phyloP scores from a whole-genome alignment of 805 yeast genomes.

The Lachancea sp. region DNA sequence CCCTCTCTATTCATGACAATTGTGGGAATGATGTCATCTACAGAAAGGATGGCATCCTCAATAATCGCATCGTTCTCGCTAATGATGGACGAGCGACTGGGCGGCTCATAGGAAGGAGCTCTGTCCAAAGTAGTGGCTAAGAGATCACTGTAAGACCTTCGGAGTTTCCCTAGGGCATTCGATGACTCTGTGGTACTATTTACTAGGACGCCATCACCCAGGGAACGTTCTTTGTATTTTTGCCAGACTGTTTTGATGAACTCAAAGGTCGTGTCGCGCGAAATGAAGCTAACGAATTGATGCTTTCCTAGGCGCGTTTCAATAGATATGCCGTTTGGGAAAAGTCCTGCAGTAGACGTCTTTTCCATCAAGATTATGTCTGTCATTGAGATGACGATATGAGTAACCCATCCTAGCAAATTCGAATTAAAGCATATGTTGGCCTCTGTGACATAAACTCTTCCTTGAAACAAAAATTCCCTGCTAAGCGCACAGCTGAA shows the following conservation, averaged over 20 bases:
- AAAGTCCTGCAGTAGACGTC: conserved; percentile 77
- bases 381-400: conserved; percentile 59
- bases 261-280: conserved; percentile 71
- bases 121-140: neutral
- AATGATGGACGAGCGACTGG: conserved; percentile 25
- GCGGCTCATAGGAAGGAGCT: conserved; percentile 9
- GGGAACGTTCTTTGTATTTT: conserved; percentile 10
- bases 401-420: conserved; percentile 86
- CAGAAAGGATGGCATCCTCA: conserved; percentile 38
- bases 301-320: conserved; percentile 61
- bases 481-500: conserved; percentile 84
- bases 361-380: conserved; percentile 65
- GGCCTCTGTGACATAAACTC: conserved; percentile 71
- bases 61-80: conserved; percentile 21
- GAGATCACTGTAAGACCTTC: neutral
- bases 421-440: conserved; percentile 76
- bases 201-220: neutral
- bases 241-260: conserved; percentile 69
- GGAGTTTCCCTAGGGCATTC: neutral
- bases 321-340: conserved; percentile 81
- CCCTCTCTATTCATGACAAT: neutral
- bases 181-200: neutral
- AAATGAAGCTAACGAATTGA: conserved; percentile 79
- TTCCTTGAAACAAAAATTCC: conserved; percentile 83
- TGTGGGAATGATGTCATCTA: conserved; percentile 34